Conservation (phyloP, 129 eudicot genomes). For the Flaveria trinervia region DNA sequence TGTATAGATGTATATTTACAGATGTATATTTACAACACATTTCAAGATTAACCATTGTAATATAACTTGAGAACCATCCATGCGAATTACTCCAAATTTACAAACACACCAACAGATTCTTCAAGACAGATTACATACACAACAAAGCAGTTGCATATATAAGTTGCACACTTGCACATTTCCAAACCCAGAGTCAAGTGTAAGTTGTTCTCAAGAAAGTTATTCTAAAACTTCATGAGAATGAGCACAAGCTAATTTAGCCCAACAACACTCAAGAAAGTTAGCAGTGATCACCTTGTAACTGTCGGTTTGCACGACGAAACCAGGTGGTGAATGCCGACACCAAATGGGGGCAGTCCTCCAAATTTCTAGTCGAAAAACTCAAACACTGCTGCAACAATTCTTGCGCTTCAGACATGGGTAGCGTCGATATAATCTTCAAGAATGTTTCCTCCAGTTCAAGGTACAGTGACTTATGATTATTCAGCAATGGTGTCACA, state of each 20-base stretch:
- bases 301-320: conserved; percentile 67
- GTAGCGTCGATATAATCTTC: conserved; percentile 73
- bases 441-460: conserved; percentile 80
- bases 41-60: no score
- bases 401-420: conserved; percentile 78
- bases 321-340: conserved; percentile 95
- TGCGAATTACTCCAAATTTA: no score
- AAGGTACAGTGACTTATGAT: conserved; percentile 51
- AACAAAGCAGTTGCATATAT: no score
- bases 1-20: no score
- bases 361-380: conserved; percentile 83
- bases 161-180: neutral
- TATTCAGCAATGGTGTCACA: conserved; percentile 48
- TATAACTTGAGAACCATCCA: no score
- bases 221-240: neutral
- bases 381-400: conserved; percentile 86
- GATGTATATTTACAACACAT: no score
- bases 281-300: conserved; percentile 34
- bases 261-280: conserved; percentile 24
- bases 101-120: no score
- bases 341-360: conserved; percentile 89
- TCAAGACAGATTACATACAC: no score
- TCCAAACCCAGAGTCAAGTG: conserved; percentile 1
- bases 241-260: neutral
- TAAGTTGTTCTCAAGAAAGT: neutral